Evolutionary conservation across 805 yeast species (phyloP), one percentile per base, ranked within the genome.

Genomic region (Wickerhamomyces strasburgensis): DNA sequence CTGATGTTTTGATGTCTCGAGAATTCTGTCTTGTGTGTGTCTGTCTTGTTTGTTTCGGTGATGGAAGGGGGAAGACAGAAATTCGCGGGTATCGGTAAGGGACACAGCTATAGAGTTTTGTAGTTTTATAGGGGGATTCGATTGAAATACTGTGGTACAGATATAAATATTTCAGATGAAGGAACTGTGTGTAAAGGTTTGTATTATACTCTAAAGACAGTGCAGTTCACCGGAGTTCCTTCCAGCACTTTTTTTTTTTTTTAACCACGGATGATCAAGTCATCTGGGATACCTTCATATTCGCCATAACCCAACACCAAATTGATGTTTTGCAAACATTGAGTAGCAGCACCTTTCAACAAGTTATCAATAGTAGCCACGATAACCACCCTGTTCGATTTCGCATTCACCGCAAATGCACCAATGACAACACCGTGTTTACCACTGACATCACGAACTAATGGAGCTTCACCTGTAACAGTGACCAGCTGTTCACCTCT

Each of bases 271-370:
- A 54, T 54, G 44, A 53, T 67, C 50, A 75, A 65, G 52, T 78
- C 79, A 42, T 72, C 75, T 33, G 98, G 97, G 56, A 93, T 93
- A 52, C 98, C 98, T 37, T 80, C 96, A 56, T 84, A 90, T 66
- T 93, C 98, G 33, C 84, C 90, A 62, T 86, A 93, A 17, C 89
- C 89, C 67, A 84, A 66, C 5, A 86, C 84, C 62, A 93, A 70
- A 63, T 93, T 93, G 61, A 94, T 84, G 69, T 93, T 93, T 65
- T 93, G 99, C 61, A 93, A 63, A 67, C 98, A 90, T 67, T 93
- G 99, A 14, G 99, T 93, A 31, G 97, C 95, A 30, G 99, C 99
- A 48, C 99, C 99, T 70, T 93, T 93, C 57, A 93, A 73, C 57
- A 93, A 70, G 62, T 93, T 93, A 59, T 93, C 99, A 52, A 93